Evolutionary conservation across 2,329 filamentous ascomycete species (phyloP).

Genomic region (Epichloe hybrida): DNA sequence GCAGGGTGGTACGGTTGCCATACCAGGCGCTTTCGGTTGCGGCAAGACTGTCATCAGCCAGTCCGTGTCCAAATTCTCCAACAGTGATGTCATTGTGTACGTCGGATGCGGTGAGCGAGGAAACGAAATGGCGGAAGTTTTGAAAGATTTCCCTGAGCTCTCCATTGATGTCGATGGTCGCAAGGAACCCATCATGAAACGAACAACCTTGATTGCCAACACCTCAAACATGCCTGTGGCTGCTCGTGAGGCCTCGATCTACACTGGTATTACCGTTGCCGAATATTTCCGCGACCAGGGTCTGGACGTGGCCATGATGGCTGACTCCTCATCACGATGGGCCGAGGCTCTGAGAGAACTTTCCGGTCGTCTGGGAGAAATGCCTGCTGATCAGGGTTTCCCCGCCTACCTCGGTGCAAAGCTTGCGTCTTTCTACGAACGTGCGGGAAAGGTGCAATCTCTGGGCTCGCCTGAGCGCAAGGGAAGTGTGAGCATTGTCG

Average conservation of each 20-base stretch:
- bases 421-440: constrained; percentile 97
- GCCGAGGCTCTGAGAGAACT: constrained; percentile 97
- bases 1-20: constrained; percentile 93
- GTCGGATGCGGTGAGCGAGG: constrained; percentile 86
- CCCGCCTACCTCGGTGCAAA: constrained; percentile 94
- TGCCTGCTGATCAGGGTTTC: constrained; percentile 99
- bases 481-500: constrained; percentile 94
- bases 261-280: constrained; percentile 86
- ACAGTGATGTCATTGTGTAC: constrained; percentile 97
- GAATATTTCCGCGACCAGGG: constrained; percentile 98
- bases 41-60: constrained; percentile 99
- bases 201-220: constrained; percentile 94
- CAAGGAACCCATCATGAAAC: constrained; percentile 99
- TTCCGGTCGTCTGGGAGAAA: constrained; percentile 95
- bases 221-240: constrained; percentile 99
- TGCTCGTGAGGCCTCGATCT: constrained; percentile 95
- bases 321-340: constrained; percentile 95
- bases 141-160: constrained; percentile 99
- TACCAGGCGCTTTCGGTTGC: constrained; percentile 95
- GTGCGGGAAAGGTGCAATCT: constrained; percentile 74
- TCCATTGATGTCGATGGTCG: constrained; percentile 88
- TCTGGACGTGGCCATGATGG: constrained; percentile 99
- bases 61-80: constrained; percentile 98
- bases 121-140: constrained; percentile 98
- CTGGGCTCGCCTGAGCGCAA: constrained; percentile 80